phyloP scores from a whole-genome alignment of 192 early-diverging fungal species.

The Spinellus fusiger region DNA sequence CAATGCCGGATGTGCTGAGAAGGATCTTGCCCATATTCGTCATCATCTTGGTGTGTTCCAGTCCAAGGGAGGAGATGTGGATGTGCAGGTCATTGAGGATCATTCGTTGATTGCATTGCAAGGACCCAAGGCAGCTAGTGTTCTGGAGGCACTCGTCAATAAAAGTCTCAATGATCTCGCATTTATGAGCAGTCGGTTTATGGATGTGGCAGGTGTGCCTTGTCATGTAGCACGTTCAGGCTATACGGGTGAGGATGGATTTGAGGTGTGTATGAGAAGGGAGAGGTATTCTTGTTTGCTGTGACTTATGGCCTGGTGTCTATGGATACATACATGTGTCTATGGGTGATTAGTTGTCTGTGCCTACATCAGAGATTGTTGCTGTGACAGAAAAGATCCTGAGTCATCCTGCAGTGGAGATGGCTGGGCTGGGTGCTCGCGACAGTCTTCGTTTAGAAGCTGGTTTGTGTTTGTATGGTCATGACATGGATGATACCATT shows the following conservation, averaged over 20 bases:
- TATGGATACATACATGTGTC: not conserved
- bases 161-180: slow-evolving; percentile 64
- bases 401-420: slow-evolving; percentile 65
- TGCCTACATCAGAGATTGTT: slow-evolving; percentile 67
- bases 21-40: slow-evolving; percentile 89
- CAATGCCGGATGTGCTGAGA: slow-evolving; percentile 96
- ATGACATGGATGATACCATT: slow-evolving; percentile 88
- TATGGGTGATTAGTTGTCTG: slow-evolving; percentile 58
- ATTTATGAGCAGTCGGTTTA: slow-evolving; percentile 81
- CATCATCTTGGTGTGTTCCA: slow-evolving; percentile 74
- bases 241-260: slow-evolving; percentile 99
- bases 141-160: slow-evolving; percentile 53
- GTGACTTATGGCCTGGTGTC: not conserved
- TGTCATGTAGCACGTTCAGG: slow-evolving; percentile 92
- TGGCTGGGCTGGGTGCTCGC: slow-evolving; percentile 93
- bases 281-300: not conserved
- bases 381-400: slow-evolving; percentile 65
- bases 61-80: slow-evolving; percentile 84
- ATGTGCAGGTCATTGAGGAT: slow-evolving; percentile 81
- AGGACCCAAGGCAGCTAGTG: slow-evolving; percentile 74
- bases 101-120: slow-evolving; percentile 89
- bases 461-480: slow-evolving; percentile 94
- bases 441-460: slow-evolving; percentile 95
- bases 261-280: slow-evolving; percentile 58
- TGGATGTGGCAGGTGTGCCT: slow-evolving; percentile 71